Conservation (phyloP, 805 yeast species). For the Metschnikowia shivogae region DNA sequence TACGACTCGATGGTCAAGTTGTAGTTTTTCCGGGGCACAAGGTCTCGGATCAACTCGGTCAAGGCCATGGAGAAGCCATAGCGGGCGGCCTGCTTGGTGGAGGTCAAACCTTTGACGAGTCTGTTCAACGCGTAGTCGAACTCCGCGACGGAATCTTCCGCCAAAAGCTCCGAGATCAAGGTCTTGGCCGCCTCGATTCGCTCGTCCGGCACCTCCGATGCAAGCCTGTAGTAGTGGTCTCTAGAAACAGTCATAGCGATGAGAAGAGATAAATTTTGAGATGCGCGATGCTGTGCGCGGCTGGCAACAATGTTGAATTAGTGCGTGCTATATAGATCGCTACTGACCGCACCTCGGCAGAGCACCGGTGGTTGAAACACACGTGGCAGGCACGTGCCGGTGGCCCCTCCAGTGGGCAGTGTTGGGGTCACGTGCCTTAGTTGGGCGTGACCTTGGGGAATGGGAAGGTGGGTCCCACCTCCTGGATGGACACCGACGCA, state of each 20-base stretch:
- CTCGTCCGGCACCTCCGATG: constrained; percentile 71
- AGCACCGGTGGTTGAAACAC: neutral
- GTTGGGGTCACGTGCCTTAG: neutral
- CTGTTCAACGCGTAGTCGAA: constrained; percentile 82
- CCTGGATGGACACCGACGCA: constrained; percentile 87
- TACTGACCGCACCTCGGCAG: neutral
- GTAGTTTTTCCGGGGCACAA: constrained; percentile 27
- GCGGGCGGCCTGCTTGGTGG: constrained; percentile 79
- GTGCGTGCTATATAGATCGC: constrained; percentile 1
- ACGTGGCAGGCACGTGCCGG: neutral
- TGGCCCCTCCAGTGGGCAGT: neutral
- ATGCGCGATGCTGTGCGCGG: constrained; percentile 1
- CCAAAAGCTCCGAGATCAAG: constrained; percentile 56
- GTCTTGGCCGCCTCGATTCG: constrained; percentile 68
- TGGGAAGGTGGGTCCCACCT: constrained; percentile 93
- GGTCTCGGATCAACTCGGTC: constrained; percentile 54
- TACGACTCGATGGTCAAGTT: constrained; percentile 31
- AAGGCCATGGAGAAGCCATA: constrained; percentile 86
- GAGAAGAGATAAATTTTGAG: neutral
- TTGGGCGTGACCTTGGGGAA: constrained; percentile 55
- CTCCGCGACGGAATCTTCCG: constrained; percentile 45
- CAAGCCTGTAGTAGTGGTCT: constrained; percentile 73
- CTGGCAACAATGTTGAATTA: constrained; percentile 19
- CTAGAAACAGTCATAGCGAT: constrained; percentile 49
- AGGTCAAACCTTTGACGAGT: constrained; percentile 73